Evolutionary conservation across 2,329 filamentous ascomycete genomes (phyloP), one percentile per base, ranked within the genome.

Genomic region (Scedosporium dehoogii): DNA sequence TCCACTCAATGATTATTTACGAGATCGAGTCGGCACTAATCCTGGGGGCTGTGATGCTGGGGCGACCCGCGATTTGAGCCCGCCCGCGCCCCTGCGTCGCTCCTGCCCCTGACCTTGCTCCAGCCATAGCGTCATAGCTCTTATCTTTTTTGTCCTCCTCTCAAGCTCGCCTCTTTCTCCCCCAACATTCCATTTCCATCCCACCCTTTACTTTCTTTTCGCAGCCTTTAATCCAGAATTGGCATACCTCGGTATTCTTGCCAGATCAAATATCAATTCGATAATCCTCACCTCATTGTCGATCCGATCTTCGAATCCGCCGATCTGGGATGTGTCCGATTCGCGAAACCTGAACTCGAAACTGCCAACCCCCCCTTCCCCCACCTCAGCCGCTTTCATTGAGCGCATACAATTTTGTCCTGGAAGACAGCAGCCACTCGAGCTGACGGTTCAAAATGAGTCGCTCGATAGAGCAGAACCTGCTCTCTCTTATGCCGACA

Each of bases 401-500:
- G 23, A 55, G 23, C 51, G 6, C 23, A 6, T 23, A 14, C 18
- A 55, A 27, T 27, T 55, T 5, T 6, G 51, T 12, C 33, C 10
- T 6, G 10, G 6, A 38, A 38, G 33, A 12, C 10, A 38, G 9
- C 33, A 38, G 10, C 33, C 33, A 2, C 33, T 38, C 33, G 33
- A 4, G 9, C 33, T 55, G 16, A 23, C n/a, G 7, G 9, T 9
- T 58, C 66, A 71, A 41, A 38, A 94, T 94, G 90, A 90, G 88
- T 70, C 83, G 85, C 64, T 84, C 89, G 48, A 80, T 92, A 21
- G 88, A 92, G 69, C 86, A 89, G 69, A 85, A 87, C 0, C 79
- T 96, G 41, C 79, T 84, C n/a, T 87, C 85, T 38, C 76, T 94
- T 25, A 81, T 96, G 63, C 91, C 91, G 1, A 89, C 88, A 0